A percentile compares a stretch with the other conserved stretches of the same genome.
Evolutionary conservation across 257 asterid species (phyloP).

Genomic region (Apocynum venetum): DNA sequence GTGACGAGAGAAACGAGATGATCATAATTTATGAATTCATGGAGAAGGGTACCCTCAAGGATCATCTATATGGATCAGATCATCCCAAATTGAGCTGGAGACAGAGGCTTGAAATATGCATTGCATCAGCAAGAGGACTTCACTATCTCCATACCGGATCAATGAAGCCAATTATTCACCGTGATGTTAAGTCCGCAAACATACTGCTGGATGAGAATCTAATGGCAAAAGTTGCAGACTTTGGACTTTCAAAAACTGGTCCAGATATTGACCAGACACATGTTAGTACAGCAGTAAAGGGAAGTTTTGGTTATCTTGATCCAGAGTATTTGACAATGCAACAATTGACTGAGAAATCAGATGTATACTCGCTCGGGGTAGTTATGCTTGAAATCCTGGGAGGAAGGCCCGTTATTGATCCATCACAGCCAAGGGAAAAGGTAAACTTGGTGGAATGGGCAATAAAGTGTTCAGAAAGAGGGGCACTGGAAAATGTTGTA

Average conservation of each 20-base stretch:
- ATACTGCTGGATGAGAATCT: slow-evolving; percentile 38
- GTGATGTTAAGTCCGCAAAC: slow-evolving; percentile 44
- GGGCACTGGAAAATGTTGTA: slow-evolving; percentile 20
- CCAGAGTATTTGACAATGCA: slow-evolving; percentile 40
- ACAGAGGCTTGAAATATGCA: slow-evolving; percentile 42
- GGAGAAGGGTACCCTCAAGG: slow-evolving; percentile 40
- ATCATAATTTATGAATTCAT: slow-evolving; percentile 43
- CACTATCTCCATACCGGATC: slow-evolving; percentile 47
- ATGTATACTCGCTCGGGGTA: slow-evolving; percentile 45
- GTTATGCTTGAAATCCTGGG: slow-evolving; percentile 36
- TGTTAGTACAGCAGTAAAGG: slow-evolving; percentile 42
- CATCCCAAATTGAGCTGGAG: slow-evolving; percentile 33
- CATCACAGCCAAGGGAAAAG: slow-evolving; percentile 29
- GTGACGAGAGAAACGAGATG: slow-evolving; percentile 37
- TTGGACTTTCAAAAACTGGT: slow-evolving; percentile 42
- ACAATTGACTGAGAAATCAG: slow-evolving; percentile 38
- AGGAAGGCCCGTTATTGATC: slow-evolving; percentile 43
- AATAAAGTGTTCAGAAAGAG: slow-evolving; percentile 11
- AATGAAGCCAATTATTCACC: slow-evolving; percentile 34
- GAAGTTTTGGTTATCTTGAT: slow-evolving; percentile 44
- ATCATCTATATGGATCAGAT: slow-evolving; percentile 29
- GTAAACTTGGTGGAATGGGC: slow-evolving; percentile 39
- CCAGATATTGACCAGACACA: slow-evolving; percentile 41
- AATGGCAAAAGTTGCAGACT: slow-evolving; percentile 43
- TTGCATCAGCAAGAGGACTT: slow-evolving; percentile 48